Evolutionary conservation across 768 basidiomycete genomes (phyloP).

Genomic region (Neoboletus brunneissimus): DNA sequence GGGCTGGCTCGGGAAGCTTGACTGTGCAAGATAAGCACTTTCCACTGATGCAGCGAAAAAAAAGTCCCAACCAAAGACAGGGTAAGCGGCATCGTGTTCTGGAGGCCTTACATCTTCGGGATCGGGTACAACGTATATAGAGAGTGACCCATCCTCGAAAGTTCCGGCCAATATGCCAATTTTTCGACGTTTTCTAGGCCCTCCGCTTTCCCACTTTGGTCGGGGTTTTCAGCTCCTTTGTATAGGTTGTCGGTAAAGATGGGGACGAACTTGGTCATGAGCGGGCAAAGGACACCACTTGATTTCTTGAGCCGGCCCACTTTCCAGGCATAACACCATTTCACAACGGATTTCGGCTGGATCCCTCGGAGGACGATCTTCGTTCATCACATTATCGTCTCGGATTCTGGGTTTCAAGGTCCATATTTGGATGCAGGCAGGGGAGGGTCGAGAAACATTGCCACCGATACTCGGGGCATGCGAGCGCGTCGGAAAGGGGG

Average conservation of each 20-base stretch:
- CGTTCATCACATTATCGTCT: conserved; percentile 11
- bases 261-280: conserved; percentile 51
- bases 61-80: conserved; percentile 49
- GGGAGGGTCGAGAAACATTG: conserved; percentile 50
- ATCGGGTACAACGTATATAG: conserved; percentile 76
- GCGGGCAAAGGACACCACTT: conserved; percentile 94
- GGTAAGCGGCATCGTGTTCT: conserved; percentile 30
- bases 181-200: conserved; percentile 43
- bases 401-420: conserved; percentile 34
- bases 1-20: conserved; percentile 55
- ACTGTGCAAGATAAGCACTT: conserved; percentile 38
- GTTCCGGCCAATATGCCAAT: conserved; percentile 82
- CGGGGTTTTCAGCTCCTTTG: not conserved
- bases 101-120: conserved; percentile 49
- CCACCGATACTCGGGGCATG: conserved; percentile 67
- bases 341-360: conserved; percentile 61
- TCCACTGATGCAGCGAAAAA: not conserved
- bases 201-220: conserved; percentile 19
- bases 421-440: conserved; percentile 89
- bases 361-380: conserved; percentile 24
- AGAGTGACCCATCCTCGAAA: conserved; percentile 84
- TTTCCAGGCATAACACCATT: conserved; percentile 81
- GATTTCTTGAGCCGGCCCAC: conserved; percentile 73
- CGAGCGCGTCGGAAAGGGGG: conserved; percentile 62
- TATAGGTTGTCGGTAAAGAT: not conserved